Base-by-base conservation (phyloP, 1,284 basidiomycete species). In the Agaricales sp. region DNA sequence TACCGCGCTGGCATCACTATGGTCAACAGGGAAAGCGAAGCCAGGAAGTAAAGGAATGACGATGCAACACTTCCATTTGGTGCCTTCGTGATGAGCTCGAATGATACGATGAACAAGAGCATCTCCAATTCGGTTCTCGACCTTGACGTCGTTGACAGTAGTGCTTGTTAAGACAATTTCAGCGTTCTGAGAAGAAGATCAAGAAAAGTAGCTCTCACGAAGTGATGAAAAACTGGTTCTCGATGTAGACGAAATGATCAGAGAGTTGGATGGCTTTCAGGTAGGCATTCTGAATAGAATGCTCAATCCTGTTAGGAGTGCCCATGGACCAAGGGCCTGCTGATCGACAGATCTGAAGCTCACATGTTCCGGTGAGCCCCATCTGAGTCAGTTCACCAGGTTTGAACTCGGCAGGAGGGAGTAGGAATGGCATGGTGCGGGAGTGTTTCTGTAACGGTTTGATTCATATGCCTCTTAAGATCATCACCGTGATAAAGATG, bases 211-310 rank as follows among this genome's bases (percentile, higher is more conserved):
- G 45, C 18, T 65, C 82, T 61, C 62, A 89, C 78, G 89, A 96
- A 0, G 93, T 90, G 61, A 99, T 93, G 68, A 99, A 99, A 70
- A 98, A 99, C 64, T 99, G 95, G 61, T 99, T 98, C 65, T 98
- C 93, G 52, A 93, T 92, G 66, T 93, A 92, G 19, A 93, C 87
- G 59, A 92, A 93, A 59, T 91, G 88, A 53, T 98, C 92, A 16
- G 92, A 96, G 61, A 92, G 74, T 64, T 97, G 87, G 51, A 99
- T 99, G 2, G 92, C 92, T 73, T 92, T 87, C 55, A 93, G 68
- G 61, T 97, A 97, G 8, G 93, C 94, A 58, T 92, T 93, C 66
- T 95, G 92, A 48, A 98, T 93, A 11, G 94, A 97, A 59, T 88
- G 83, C 66, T 99, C 95, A 44, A 89, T 78, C 58, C 79, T 83